Evolutionary conservation across 179 eudicot species (phyloP).

Genomic region (Silene vulgaris): DNA sequence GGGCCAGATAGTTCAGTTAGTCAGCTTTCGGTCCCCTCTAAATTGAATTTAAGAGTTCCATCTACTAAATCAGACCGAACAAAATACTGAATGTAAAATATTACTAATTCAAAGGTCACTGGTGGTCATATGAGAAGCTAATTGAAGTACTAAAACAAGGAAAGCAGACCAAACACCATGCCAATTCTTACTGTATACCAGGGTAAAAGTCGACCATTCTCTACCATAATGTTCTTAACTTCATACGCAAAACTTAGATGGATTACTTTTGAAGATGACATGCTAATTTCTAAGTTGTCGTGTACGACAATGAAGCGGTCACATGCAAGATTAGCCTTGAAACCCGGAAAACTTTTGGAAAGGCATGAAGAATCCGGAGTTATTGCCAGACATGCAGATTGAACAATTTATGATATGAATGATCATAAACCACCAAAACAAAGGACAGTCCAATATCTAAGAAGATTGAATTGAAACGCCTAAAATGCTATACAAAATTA

Average conservation of each 20-base stretch:
- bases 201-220: too few relatives aligned
- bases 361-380: background rate
- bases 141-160: too few relatives aligned
- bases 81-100: background rate
- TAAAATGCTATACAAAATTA: conserved; percentile 11
- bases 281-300: too few relatives aligned
- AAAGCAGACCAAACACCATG: too few relatives aligned
- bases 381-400: background rate
- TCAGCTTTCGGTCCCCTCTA: too few relatives aligned
- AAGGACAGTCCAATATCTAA: background rate
- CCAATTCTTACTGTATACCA: too few relatives aligned
- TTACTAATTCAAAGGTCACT: background rate
- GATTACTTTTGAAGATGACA: too few relatives aligned
- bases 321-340: background rate
- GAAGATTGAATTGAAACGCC: conserved; percentile 1
- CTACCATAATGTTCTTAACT: too few relatives aligned
- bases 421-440: conserved; percentile 10
- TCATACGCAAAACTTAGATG: too few relatives aligned
- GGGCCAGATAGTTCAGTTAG: too few relatives aligned
- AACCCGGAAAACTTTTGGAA: background rate
- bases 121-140: background rate
- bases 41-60: background rate
- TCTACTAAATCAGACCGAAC: background rate
- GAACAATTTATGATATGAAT: background rate
- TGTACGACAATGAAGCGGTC: too few relatives aligned